Percentiles rank a stretch among this genome's conserved stretches.
phyloP scores from a whole-genome alignment of 441 rosid genomes.

The Adansonia gregorii region DNA sequence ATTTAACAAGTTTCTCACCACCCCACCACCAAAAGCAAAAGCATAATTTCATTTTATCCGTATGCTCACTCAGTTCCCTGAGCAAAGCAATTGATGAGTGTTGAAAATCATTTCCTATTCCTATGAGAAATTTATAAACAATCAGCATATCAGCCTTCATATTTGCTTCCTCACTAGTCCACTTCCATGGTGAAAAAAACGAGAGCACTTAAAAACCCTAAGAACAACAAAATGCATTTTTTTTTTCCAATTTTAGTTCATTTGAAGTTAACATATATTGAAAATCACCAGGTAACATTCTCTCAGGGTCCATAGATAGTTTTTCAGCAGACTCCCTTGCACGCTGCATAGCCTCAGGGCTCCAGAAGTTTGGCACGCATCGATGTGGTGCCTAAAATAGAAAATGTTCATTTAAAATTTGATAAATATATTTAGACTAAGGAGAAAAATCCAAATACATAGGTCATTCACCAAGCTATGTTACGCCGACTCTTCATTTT shows the following conservation, averaged over 20 bases:
- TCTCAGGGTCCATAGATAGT: neutral
- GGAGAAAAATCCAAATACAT: neutral
- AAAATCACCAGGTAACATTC: constrained; percentile 10
- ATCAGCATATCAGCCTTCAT: neutral
- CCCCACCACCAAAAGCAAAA: neutral
- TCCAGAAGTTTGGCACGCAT: neutral
- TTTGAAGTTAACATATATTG: neutral
- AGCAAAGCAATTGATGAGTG: neutral
- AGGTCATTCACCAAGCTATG: neutral
- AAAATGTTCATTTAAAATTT: neutral
- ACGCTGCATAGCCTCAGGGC: constrained; percentile 1
- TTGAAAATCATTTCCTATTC: neutral
- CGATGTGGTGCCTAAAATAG: constrained; percentile 21
- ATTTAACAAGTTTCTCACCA: neutral
- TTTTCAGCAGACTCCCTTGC: neutral
- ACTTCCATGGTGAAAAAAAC: neutral
- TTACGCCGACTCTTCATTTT: no score
- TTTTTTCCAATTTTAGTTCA: neutral
- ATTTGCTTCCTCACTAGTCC: neutral
- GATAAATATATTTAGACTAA: neutral
- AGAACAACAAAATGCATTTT: neutral
- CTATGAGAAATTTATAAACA: neutral
- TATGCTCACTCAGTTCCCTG: neutral
- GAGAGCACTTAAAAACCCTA: neutral
- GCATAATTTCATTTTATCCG: neutral